These are phyloP conservation scores for Furcasterigmium sp. DNA, from an alignment of 2,329 filamentous ascomycete genomes.

Conservation along the genomic window DNA sequence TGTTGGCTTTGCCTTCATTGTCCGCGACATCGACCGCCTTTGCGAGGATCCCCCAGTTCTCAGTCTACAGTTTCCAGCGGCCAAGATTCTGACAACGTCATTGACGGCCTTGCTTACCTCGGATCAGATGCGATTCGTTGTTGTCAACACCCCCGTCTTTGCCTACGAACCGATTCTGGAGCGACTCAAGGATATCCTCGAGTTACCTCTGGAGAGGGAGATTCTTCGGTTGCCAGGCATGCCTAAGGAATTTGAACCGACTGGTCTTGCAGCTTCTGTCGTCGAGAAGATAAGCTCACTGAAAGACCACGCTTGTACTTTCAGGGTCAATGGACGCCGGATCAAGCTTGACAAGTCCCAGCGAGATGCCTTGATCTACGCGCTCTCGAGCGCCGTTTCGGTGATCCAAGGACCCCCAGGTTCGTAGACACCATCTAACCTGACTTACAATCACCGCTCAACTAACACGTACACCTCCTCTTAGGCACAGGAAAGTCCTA, in stretches of 20 bases:
- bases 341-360: constrained; percentile 40
- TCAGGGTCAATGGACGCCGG: neutral
- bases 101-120: constrained; percentile 35
- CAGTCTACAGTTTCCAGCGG: constrained; percentile 44
- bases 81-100: constrained; percentile 36
- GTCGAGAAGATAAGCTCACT: neutral
- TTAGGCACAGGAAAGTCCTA: constrained; percentile 76
- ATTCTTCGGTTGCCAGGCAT: constrained; percentile 31
- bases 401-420: constrained; percentile 70
- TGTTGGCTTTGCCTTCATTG: constrained; percentile 54
- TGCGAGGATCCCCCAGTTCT: constrained; percentile 36
- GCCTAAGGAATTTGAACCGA: constrained; percentile 9
- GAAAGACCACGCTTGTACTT: neutral
- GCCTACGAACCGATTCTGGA: constrained; percentile 63
- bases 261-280: too few relatives aligned
- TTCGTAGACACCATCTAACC: constrained; percentile 21
- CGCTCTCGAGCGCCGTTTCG: constrained; percentile 47
- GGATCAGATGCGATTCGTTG: constrained; percentile 37
- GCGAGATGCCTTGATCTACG: constrained; percentile 46
- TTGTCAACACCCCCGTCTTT: constrained; percentile 62
- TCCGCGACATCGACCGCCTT: constrained; percentile 45
- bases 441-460: too few relatives aligned
- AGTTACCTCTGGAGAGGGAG: constrained; percentile 50
- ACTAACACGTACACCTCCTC: constrained; percentile 3
- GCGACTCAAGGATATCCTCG: constrained; percentile 48